Evolutionary conservation across 2,329 filamentous ascomycete species (phyloP).

Genomic region (Botrytis aclada): DNA sequence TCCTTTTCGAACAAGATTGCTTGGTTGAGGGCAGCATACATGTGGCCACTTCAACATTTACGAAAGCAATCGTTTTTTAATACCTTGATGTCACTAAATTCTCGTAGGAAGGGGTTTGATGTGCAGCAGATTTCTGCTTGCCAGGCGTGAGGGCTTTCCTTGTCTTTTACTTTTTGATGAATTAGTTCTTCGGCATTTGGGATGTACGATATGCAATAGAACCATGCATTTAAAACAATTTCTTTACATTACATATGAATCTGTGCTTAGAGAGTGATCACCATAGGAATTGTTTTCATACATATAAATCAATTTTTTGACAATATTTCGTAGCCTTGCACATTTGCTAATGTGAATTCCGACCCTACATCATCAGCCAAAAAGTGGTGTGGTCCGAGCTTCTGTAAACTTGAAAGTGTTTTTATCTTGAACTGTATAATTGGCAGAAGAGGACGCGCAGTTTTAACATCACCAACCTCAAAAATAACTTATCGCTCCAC

Average conservation of each 20-base stretch:
- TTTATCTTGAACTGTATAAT: conserved; percentile 18
- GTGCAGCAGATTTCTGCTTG: conserved; percentile 32
- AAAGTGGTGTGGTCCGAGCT: conserved; percentile 16
- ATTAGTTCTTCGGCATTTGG: conserved; percentile 38
- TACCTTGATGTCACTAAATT: conserved; percentile 37
- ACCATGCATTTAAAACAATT: conserved; percentile 25
- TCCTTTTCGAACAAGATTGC: conserved; percentile 28
- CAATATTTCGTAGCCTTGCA: conserved; percentile 24
- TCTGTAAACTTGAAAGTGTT: conserved; percentile 23
- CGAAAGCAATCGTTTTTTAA: conserved; percentile 37
- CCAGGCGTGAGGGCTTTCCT: conserved; percentile 36
- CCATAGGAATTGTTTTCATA: neutral
- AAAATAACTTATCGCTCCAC: conserved; percentile 31
- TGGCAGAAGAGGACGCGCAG: conserved; percentile 25
- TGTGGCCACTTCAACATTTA: conserved; percentile 28
- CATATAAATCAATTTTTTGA: neutral
- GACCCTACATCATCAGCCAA: conserved; percentile 20
- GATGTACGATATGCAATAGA: conserved; percentile 41
- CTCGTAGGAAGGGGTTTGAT: conserved; percentile 30
- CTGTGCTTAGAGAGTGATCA: neutral
- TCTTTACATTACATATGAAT: conserved; percentile 5
- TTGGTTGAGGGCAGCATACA: conserved; percentile 27
- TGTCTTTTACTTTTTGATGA: conserved; percentile 20
- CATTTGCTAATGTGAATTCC: conserved; percentile 1
- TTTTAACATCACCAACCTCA: conserved; percentile 28